Evolutionary conservation across 495 filamentous ascomycete species (phyloP).

Genomic region (Aspergillus coremiiformis): DNA sequence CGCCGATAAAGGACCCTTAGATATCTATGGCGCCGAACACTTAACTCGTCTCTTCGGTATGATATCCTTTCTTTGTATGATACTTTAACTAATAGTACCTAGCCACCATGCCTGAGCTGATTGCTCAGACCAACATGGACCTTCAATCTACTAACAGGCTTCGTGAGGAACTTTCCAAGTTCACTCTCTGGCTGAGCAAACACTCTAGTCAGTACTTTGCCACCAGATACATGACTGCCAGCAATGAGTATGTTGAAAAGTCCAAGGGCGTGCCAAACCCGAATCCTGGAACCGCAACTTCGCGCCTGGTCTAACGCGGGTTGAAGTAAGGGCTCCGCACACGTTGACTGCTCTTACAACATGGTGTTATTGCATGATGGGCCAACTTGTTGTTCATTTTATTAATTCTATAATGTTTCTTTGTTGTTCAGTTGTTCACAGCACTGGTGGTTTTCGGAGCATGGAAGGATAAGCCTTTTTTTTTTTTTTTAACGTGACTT

Average conservation of each 20-base stretch:
- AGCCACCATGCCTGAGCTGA: slow-evolving; percentile 88
- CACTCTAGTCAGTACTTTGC: slow-evolving; percentile 69
- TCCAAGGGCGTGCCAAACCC: slow-evolving; percentile 31
- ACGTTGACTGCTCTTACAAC: not conserved
- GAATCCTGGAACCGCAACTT: slow-evolving; percentile 23
- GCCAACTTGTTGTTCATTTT: not conserved
- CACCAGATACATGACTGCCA: slow-evolving; percentile 63
- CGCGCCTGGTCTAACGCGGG: slow-evolving; percentile 19
- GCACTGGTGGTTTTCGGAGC: not conserved
- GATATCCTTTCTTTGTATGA: slow-evolving; percentile 7
- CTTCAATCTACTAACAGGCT: slow-evolving; percentile 76
- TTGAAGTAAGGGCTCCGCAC: not conserved
- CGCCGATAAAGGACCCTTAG: slow-evolving; percentile 57
- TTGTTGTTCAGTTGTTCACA: not conserved
- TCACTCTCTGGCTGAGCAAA: slow-evolving; percentile 72
- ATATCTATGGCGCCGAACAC: slow-evolving; percentile 93
- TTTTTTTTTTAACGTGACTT: slow-evolving; percentile 3
- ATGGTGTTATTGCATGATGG: not conserved
- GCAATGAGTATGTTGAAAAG: slow-evolving; percentile 54
- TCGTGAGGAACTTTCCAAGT: slow-evolving; percentile 75
- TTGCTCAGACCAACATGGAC: slow-evolving; percentile 98
- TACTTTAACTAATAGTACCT: not conserved
- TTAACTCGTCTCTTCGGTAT: slow-evolving; percentile 80
- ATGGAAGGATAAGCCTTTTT: slow-evolving; percentile 2
- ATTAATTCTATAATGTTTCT: slow-evolving; percentile 1